Conservation (phyloP, 2,329 filamentous ascomycete species). For the Fusarium nelsonii region DNA sequence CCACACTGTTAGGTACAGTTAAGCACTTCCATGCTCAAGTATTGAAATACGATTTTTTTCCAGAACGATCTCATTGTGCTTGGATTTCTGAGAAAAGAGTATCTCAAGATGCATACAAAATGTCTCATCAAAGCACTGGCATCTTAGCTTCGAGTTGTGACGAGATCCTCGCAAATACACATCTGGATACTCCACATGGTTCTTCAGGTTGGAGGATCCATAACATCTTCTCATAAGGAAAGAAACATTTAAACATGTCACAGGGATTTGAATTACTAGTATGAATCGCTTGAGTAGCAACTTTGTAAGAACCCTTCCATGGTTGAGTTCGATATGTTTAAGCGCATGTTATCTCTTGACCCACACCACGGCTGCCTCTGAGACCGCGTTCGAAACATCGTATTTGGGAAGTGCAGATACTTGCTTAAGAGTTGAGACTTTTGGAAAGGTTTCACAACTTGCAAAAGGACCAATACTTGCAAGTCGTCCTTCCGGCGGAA, state of each 20-base stretch:
- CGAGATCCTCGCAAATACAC: neutral
- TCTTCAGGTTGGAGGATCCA: too few relatives aligned
- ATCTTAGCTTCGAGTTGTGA: neutral
- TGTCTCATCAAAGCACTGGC: too few relatives aligned
- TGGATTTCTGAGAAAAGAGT: accelerated
- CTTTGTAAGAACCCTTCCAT: neutral
- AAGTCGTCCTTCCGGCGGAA: conserved; percentile 7
- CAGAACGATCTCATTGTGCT: too few relatives aligned
- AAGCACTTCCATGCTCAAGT: neutral
- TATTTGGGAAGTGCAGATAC: neutral
- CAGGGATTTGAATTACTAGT: too few relatives aligned
- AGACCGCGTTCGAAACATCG: neutral
- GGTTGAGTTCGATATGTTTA: neutral
- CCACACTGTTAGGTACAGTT: too few relatives aligned
- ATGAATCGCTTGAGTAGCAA: neutral
- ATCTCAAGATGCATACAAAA: neutral
- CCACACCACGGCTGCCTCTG: neutral
- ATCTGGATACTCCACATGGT: neutral
- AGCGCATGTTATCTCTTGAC: neutral
- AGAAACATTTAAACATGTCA: too few relatives aligned
- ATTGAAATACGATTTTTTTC: neutral
- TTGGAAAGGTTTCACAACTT: neutral
- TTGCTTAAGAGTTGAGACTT: neutral
- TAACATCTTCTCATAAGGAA: neutral
- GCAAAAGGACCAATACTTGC: neutral